phyloP scores from a whole-genome alignment of 2,329 filamentous ascomycete species.

The Cephalotrichum gorgonifer region DNA sequence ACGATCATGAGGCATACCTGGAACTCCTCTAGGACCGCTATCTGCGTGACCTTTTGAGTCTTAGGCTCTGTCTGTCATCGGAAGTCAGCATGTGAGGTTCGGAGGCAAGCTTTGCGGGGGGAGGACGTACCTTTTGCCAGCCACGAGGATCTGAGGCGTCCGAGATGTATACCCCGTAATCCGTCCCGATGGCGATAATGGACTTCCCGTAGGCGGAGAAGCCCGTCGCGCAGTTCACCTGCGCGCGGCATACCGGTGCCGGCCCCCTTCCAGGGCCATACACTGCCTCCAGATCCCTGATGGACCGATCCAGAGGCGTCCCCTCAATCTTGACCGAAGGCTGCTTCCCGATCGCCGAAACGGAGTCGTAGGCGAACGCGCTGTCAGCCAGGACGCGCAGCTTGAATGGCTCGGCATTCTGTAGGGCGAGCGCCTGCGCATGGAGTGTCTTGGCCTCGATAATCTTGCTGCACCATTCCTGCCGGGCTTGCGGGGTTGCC shows the following conservation, averaged over 20 bases:
- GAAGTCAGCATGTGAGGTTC: neutral
- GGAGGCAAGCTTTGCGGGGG: conserved; percentile 1
- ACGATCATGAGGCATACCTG: conserved; percentile 85
- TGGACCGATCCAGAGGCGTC: conserved; percentile 84
- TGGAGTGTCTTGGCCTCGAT: conserved; percentile 91
- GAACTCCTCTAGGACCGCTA: conserved; percentile 92
- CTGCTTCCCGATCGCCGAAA: conserved; percentile 48
- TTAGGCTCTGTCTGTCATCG: conserved; percentile 59
- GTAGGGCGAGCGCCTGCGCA: conserved; percentile 75
- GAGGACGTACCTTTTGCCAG: conserved; percentile 66
- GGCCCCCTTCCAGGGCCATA: conserved; percentile 64
- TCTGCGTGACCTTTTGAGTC: conserved; percentile 71
- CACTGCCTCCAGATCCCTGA: conserved; percentile 73
- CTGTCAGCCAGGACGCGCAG: conserved; percentile 86
- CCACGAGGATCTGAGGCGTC: conserved; percentile 82
- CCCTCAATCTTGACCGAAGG: conserved; percentile 69
- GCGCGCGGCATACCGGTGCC: conserved; percentile 68
- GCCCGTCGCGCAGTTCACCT: conserved; percentile 86
- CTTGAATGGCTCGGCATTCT: conserved; percentile 93
- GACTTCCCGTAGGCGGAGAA: conserved; percentile 77
- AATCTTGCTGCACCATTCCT: conserved; percentile 89
- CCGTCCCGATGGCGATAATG: conserved; percentile 89
- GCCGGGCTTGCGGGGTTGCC: conserved; percentile 59
- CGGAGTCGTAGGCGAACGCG: conserved; percentile 71
- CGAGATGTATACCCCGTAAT: conserved; percentile 85